phyloP scores from a whole-genome alignment of 768 basidiomycete genomes.

The Asterophora parasitica region DNA sequence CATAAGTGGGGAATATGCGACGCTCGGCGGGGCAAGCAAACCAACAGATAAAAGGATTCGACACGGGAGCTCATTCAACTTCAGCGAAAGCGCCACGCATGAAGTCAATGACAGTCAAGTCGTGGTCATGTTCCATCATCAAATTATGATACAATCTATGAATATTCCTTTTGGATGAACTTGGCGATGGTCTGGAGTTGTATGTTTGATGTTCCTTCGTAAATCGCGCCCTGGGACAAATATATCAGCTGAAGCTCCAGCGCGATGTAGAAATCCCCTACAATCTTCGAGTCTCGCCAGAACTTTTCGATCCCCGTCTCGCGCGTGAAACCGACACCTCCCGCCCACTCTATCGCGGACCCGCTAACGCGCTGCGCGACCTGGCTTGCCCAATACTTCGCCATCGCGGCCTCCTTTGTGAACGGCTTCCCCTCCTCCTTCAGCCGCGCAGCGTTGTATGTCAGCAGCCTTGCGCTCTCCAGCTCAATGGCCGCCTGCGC shows the following conservation, averaged over 20 bases:
- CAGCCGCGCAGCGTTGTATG: slow-evolving; percentile 93
- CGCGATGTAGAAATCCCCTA: slow-evolving; percentile 33
- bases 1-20: too few species aligned
- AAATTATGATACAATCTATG: slow-evolving; percentile 30
- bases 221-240: slow-evolving; percentile 71
- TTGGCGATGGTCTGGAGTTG: slow-evolving; percentile 96
- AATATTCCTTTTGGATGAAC: slow-evolving; percentile 81
- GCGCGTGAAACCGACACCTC: slow-evolving; percentile 87
- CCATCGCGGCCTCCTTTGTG: slow-evolving; percentile 96
- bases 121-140: background rate
- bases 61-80: too few species aligned
- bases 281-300: slow-evolving; percentile 96
- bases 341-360: slow-evolving; percentile 93
- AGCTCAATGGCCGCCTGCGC: slow-evolving; percentile 88
- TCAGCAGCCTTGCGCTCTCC: slow-evolving; percentile 83
- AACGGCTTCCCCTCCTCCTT: slow-evolving; percentile 89
- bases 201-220: slow-evolving; percentile 97
- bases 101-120: too few species aligned
- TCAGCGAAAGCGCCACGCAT: too few species aligned
- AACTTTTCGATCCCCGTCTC: slow-evolving; percentile 96
- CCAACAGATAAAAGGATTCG: too few species aligned
- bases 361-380: slow-evolving; percentile 89
- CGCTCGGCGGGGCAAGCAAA: too few species aligned
- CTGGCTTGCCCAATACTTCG: slow-evolving; percentile 88
- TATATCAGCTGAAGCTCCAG: slow-evolving; percentile 1